These are phyloP conservation scores for Ramularia endophylla DNA, from an alignment of 2,329 filamentous ascomycete genomes.

Conservation along the genomic window DNA sequence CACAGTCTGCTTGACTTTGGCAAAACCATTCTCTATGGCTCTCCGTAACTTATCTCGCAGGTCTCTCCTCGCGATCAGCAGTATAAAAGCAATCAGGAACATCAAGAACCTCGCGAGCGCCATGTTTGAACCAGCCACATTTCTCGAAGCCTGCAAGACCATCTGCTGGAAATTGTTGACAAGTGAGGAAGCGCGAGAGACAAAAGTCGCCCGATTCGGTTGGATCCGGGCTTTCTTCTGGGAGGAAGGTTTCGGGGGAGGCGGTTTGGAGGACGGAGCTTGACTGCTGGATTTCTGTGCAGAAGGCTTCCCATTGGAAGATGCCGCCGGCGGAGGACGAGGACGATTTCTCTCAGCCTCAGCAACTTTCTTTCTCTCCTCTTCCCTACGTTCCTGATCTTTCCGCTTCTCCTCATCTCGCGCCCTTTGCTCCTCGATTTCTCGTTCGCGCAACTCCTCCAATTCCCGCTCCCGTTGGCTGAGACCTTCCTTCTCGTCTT, in stretches of 20 bases:
- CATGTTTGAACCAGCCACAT: slow-evolving; percentile 49
- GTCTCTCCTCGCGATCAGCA: slow-evolving; percentile 69
- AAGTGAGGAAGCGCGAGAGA: slow-evolving; percentile 22
- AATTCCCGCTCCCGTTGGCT: slow-evolving; percentile 58
- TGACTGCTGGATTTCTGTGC: neutral
- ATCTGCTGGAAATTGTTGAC: slow-evolving; percentile 43
- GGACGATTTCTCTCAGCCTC: slow-evolving; percentile 19
- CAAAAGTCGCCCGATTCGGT: slow-evolving; percentile 14
- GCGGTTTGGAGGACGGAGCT: neutral
- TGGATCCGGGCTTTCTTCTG: slow-evolving; percentile 17
- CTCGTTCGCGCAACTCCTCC: slow-evolving; percentile 50
- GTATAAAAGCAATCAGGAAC: slow-evolving; percentile 71
- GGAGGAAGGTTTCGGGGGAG: slow-evolving; percentile 12
- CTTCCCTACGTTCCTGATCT: slow-evolving; percentile 28
- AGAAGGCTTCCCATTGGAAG: neutral
- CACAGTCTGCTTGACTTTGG: slow-evolving; percentile 74
- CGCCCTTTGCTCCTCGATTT: slow-evolving; percentile 34
- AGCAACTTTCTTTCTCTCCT: slow-evolving; percentile 28
- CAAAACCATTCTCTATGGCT: slow-evolving; percentile 65
- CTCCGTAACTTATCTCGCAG: slow-evolving; percentile 68
- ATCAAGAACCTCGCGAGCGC: slow-evolving; percentile 59
- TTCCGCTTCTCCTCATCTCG: slow-evolving; percentile 20
- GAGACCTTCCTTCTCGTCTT: slow-evolving; percentile 75
- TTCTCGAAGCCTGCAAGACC: slow-evolving; percentile 38
- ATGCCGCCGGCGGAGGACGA: slow-evolving; percentile 1